Conservation (phyloP, 2,329 filamentous ascomycete species). For the Aureobasidium sp. region DNA sequence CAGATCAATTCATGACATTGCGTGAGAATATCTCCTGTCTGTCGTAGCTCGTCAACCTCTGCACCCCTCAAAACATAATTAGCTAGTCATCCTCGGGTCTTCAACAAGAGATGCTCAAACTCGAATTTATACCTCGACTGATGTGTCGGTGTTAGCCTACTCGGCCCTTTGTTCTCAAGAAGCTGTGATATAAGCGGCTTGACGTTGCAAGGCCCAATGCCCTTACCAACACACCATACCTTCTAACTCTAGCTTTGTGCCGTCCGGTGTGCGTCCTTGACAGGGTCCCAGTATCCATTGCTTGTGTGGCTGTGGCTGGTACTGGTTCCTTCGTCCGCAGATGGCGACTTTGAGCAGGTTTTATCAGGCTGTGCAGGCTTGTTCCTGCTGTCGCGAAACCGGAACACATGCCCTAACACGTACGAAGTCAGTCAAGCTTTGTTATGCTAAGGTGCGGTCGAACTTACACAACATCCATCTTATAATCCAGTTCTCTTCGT, state of each 20-base stretch:
- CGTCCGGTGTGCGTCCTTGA: constrained; percentile 20
- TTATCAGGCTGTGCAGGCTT: neutral
- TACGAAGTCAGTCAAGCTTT: neutral
- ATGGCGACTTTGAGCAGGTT: neutral
- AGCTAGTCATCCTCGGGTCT: neutral
- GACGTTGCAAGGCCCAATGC: neutral
- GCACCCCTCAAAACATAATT: neutral
- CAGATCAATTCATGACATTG: neutral
- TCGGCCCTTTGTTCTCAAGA: neutral
- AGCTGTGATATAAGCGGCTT: neutral
- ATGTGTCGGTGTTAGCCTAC: too few species aligned
- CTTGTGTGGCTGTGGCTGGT: neutral
- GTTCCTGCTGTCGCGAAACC: constrained; percentile 38
- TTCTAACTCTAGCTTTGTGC: neutral
- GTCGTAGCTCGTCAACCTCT: neutral
- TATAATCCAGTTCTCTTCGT: constrained; percentile 45
- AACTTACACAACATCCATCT: constrained; percentile 41
- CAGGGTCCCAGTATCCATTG: constrained; percentile 28
- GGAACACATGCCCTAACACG: constrained; percentile 37
- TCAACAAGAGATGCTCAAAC: neutral
- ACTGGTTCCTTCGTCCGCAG: neutral
- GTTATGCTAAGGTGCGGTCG: neutral
- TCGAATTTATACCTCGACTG: neutral
- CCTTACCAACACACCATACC: neutral
- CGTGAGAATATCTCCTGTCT: neutral